phyloP scores from a whole-genome alignment of 345 rosid genomes.

The Heritiera fomes region DNA sequence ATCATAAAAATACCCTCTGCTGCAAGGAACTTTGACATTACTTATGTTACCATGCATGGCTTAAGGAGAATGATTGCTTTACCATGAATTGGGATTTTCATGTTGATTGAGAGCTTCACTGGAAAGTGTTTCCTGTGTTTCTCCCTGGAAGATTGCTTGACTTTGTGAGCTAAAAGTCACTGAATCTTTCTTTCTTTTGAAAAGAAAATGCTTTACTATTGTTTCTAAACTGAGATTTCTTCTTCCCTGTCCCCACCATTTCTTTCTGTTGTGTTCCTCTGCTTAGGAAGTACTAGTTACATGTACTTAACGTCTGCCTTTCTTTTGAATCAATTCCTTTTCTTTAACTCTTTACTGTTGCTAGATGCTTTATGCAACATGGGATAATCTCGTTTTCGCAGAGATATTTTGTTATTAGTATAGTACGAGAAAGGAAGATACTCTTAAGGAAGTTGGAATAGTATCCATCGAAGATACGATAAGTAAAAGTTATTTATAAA shows the following conservation, averaged over 20 bases:
- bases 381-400: not conserved
- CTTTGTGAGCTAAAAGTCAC: not conserved
- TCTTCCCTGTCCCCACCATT: not conserved
- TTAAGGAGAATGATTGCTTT: not conserved
- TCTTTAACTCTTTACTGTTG: not conserved
- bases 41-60: too few relatives aligned
- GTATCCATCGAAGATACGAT: too few relatives aligned
- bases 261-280: not conserved
- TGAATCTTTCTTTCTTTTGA: not conserved
- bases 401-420: not conserved
- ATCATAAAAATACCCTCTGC: too few relatives aligned
- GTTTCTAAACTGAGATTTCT: not conserved
- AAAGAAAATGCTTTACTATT: not conserved
- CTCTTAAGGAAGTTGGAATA: too few relatives aligned
- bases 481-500: too few relatives aligned
- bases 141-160: not conserved
- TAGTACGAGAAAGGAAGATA: too few relatives aligned
- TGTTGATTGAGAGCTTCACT: not conserved
- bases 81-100: not conserved
- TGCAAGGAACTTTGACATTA: too few relatives aligned
- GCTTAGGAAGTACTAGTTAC: not conserved
- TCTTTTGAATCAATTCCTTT: not conserved
- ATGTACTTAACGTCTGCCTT: not conserved
- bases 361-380: not conserved
- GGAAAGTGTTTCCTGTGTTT: not conserved